Conservation (phyloP, 352 stramenopile species). For the Phytopythium helicoides region DNA sequence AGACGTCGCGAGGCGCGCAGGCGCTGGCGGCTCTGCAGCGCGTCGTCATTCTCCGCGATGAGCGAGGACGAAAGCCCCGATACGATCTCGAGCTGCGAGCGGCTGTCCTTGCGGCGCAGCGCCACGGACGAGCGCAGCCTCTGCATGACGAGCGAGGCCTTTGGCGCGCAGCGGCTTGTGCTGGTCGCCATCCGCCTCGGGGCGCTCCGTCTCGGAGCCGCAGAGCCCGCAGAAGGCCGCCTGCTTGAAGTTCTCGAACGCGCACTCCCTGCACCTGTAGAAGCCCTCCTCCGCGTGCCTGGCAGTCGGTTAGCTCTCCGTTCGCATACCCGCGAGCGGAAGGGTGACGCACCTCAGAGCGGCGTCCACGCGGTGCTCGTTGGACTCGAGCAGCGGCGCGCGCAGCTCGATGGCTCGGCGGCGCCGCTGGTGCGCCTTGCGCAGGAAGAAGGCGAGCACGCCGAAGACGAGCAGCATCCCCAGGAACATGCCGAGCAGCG, state of each 20-base stretch:
- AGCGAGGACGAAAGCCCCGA: no score
- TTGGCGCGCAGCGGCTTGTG: constrained; percentile 13
- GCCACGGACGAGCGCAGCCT: constrained; percentile 9
- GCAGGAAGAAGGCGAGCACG: constrained; percentile 13
- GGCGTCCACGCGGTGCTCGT: constrained; percentile 32
- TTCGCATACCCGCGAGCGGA: background rate
- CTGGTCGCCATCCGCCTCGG: constrained; percentile 1
- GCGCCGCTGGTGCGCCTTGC: constrained; percentile 16
- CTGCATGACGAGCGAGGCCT: constrained; percentile 2
- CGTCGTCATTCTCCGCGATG: no score
- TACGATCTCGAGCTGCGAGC: constrained; percentile 13
- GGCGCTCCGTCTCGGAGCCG: constrained; percentile 9
- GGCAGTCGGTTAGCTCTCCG: no score
- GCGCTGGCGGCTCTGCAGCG: constrained; percentile 5
- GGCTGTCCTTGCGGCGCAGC: constrained; percentile 14
- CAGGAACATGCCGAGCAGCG: constrained; percentile 16
- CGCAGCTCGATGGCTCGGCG: constrained; percentile 19
- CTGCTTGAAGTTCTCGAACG: constrained; percentile 46
- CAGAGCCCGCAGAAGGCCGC: constrained; percentile 39
- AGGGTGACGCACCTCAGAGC: constrained; percentile 13
- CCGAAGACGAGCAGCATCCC: constrained; percentile 19
- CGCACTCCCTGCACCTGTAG: constrained; percentile 28
- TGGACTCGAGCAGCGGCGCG: constrained; percentile 25
- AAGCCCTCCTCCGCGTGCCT: constrained; percentile 38
- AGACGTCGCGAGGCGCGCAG: constrained; percentile 13